Base-by-base conservation (phyloP, 73 alveolate species). In the Paramecium octaurelia region DNA sequence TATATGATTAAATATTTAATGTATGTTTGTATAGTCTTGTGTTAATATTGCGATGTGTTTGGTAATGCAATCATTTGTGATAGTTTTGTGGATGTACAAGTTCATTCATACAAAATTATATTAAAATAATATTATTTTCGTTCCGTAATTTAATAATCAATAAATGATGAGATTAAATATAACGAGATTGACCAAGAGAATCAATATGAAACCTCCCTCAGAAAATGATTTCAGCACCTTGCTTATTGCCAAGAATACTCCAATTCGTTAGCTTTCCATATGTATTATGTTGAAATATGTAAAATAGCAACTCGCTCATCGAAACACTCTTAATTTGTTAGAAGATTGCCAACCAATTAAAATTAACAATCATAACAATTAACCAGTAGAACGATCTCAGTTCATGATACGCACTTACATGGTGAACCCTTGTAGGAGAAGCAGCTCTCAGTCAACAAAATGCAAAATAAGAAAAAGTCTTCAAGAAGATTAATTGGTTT, bases 141-240 rank as follows among this genome's bases (percentile, higher is more conserved):
- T 54, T 54, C 69, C 35, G 35, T 34, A 54, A 54, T 54, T 54
- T 73, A 73, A 14, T 36, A 34, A 73, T 73, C n/a, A 14, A 35
- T 36, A 14, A 29, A 73, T 73, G 87, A 73, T 73, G 34, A 73
- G 59, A 40, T 73, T 73, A 73, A 73, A 73, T 40, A 73, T 73
- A 34, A 73, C 57, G 60, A 73, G 87, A 40, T 36, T 36, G 59
- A 40, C 12, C 14, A 73, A 40, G 40, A 73, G 59, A 73, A 21
- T 73, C 20, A 73, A 21, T 36, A 34, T 73, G 57, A 73, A 73
- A 36, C 87, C 87, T 35, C 59, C 57, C 36, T 34, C 87, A 4
- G 87, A 73, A 73, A 73, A 73, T 73, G 87, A 73, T 73, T 73
- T 73, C 34, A 73, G 87, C 24, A 73, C 40, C n/a, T 21, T 73